Base-by-base conservation (phyloP, 2,329 filamentous ascomycete species). In the Cladosporium sp. region DNA sequence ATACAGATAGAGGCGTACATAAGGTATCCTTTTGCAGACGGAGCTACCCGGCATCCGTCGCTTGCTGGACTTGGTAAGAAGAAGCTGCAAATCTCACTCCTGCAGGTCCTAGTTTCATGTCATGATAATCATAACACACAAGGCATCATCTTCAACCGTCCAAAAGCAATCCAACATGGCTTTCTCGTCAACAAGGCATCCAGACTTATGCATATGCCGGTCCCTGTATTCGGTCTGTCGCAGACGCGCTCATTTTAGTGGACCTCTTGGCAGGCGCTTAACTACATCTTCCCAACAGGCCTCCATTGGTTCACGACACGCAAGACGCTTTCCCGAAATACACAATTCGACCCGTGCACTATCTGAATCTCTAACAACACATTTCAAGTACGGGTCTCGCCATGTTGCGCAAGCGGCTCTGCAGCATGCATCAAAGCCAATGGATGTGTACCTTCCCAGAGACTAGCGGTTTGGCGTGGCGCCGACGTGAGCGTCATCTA, bases 371-470 rank as follows among this genome's bases (percentile, higher is more conserved):
- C 36, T 18, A n/a, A 22, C 39, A 39, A 12, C 32, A 22, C 13
- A 20, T 7, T n/a, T n/a, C 18, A n/a, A 19, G 45, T 36, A 48
- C 48, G 43, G 48, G 33, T 43, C 39, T 33, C 36, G n/a, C 7
- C 11, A 19, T 30, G 18, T 50, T 33, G 39, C 39, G 41, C 40
- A 43, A 50, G 48, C 48, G 48, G 48, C 39, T 50, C 48, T 50
- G 48, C 33, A 19, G 19, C 35, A 38, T 50, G 30, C 32, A 50
- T 36, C 20, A 18, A 50, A 33, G 35, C 48, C 48, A 50, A 50
- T 38, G 39, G 39, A 22, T 13, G 18, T 15, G 9, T 38, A n/a
- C 18, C 39, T n/a, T 11, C 19, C 32, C 30, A 11, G 6, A 18
- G 35, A 32, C 33, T 43, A 38, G 39, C 18, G 25, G 41, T 50